phyloP scores from a whole-genome alignment of 306 rosid genomes.

The Astragalus membranaceus region DNA sequence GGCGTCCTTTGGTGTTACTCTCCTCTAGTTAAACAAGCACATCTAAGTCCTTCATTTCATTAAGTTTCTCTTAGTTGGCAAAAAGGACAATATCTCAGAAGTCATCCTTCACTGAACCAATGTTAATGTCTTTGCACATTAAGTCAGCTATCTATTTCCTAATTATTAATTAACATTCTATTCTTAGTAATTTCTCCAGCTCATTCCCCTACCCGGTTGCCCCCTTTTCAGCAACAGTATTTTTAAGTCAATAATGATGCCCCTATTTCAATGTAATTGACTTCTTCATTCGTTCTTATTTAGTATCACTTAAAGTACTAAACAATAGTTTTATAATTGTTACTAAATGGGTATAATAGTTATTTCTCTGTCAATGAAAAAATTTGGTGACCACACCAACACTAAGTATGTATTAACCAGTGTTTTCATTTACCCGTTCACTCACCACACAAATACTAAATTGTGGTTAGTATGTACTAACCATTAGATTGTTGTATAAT shows the following conservation, averaged over 20 bases:
- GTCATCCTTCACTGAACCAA: slow-evolving; percentile 13
- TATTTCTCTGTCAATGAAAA: too few relatives aligned
- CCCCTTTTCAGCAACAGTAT: slow-evolving; percentile 22
- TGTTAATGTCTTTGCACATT: slow-evolving; percentile 20
- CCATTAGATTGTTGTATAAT: too few relatives aligned
- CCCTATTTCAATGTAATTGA: too few relatives aligned
- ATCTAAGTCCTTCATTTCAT: slow-evolving; percentile 19
- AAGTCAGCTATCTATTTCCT: slow-evolving; percentile 21
- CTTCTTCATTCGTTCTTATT: too few relatives aligned
- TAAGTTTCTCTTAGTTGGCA: slow-evolving; percentile 28
- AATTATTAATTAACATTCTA: slow-evolving; percentile 20
- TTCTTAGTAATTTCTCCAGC: slow-evolving; percentile 2
- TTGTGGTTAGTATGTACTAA: too few relatives aligned
- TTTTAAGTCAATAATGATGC: slow-evolving; percentile 1
- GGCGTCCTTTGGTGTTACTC: neutral
- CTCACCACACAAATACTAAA: too few relatives aligned
- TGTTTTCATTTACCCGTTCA: too few relatives aligned
- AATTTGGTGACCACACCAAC: too few relatives aligned
- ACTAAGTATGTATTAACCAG: too few relatives aligned
- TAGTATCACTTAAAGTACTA: too few relatives aligned
- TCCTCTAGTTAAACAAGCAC: slow-evolving; percentile 23
- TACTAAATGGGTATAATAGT: too few relatives aligned
- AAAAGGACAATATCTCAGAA: slow-evolving; percentile 27
- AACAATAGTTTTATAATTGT: too few relatives aligned
- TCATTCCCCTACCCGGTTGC: slow-evolving; percentile 3